Evolutionary conservation across 352 stramenopile genomes (phyloP), one percentile per base, ranked within the genome.

Genomic region (Phytophthora pisi): DNA sequence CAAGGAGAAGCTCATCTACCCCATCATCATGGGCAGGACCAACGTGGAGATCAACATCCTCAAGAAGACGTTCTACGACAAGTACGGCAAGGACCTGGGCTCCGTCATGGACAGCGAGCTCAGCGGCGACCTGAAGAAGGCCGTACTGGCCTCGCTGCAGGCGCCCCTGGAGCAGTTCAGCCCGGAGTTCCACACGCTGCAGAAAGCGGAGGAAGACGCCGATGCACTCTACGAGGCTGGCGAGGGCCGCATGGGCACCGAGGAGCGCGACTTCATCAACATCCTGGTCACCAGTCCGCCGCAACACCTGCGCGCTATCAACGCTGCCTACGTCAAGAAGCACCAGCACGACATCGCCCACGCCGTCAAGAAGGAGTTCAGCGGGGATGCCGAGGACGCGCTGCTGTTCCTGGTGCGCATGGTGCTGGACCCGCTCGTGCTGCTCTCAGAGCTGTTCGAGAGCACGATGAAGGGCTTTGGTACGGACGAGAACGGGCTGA

Each of bases 31-130:
- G 36, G 83, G 83, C 28, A 79, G 86, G 61, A 91, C 86, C 2
- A 90, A 91, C 63, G 69, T 68, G 9, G 86, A 94, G 64, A 79
- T 94, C 50, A 72, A 72, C 63, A 91, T 94, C 63, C 78, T 94
- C 51, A 92, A 92, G 73, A 90, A 91, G 72, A 88, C 86, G 0
- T 94, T 81, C 72, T 92, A 83, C 56, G 78, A 90, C 34, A 51
- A 88, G 47, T 78, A 81, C 72, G 66, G 69, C 52, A 72, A 88
- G 43, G 86, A 94, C 47, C 62, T 94, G 50, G 77, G 75, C 31
- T 79, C 86, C 34, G 70, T 75, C 31, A 64, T 92, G 57, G 73
- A 89, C 60, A 69, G 67, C 47, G 86, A 94, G 34, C 69, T 94
- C 10, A 67, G 81, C 26, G 86, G 86, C 23, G 86, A 94, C 71